Conservation (phyloP, 2,329 filamentous ascomycete genomes). For the Nemania abortiva region DNA sequence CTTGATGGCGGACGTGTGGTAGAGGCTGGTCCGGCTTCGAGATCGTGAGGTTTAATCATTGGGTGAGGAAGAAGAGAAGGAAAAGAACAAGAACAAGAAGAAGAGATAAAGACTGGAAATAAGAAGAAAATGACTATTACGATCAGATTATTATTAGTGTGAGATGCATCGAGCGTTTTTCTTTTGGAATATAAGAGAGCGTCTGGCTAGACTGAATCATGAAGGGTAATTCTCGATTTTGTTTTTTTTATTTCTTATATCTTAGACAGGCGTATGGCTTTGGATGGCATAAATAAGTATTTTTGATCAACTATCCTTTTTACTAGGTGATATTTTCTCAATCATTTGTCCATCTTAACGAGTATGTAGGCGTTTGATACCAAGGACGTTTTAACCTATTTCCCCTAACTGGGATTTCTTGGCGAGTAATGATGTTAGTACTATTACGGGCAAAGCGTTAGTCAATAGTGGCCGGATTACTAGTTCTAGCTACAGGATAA, state of each 20-base stretch:
- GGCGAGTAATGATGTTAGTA: too few relatives aligned
- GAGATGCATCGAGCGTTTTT: background rate
- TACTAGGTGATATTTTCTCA: background rate
- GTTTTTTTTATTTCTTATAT: background rate
- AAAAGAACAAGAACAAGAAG: too few relatives aligned
- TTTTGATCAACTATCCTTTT: background rate
- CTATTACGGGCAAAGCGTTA: too few relatives aligned
- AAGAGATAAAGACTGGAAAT: too few relatives aligned
- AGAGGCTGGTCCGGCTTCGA: constrained; percentile 57
- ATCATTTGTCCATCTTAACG: too few relatives aligned
- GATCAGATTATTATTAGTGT: background rate
- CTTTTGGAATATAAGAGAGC: background rate
- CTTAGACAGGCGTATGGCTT: background rate
- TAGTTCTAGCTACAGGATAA: too few relatives aligned
- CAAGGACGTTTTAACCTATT: too few relatives aligned
- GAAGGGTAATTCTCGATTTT: background rate
- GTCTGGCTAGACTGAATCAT: constrained; percentile 1
- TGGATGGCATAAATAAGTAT: background rate
- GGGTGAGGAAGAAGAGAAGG: background rate
- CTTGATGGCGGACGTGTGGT: constrained; percentile 65
- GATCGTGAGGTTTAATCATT: constrained; percentile 5
- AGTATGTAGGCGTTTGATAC: too few relatives aligned
- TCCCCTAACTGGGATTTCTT: too few relatives aligned
- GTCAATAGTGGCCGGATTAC: too few relatives aligned
- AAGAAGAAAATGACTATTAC: background rate